Base-by-base conservation (phyloP, 257 asterid genomes). In the Solanum infundibuliforme region DNA sequence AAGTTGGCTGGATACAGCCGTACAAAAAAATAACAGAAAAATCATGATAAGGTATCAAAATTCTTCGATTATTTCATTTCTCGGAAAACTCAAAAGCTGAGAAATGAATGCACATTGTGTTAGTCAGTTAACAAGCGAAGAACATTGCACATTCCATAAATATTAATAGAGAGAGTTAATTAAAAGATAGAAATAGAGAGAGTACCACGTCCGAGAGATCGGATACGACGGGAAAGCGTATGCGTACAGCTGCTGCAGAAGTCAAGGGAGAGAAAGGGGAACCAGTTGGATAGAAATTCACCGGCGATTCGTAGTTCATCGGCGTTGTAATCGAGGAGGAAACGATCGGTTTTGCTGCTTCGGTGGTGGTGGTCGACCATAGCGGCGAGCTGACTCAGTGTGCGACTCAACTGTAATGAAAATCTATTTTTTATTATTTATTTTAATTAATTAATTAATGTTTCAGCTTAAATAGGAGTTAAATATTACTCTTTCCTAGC, bases 191-290 rank as follows among this genome's bases (percentile, higher is more conserved):
- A 83, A 60, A 32, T 14, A 39, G 39, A 39, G 39, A 89, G 84
- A 55, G 31, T n/a, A 91, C 94, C 91, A 65, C 83, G 83, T 77
- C 88, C 88, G 85, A 97, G 93, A 1, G 94, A 95, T 91, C 94
- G 95, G 91, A 92, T 86, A 34, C 92, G 91, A 87, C 75, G 88
- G 58, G 91, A 89, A 41, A 92, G 91, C 27, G 65, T 90, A 8
- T 8, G 46, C 1, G 85, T 83, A 73, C 99, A 95, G 16, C 93
- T 88, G 31, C 79, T 84, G 93, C 99, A 97, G 88, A 97, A 98
- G 73, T 95, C 98, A 58, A 89, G 92, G 87, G 98, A 90, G 73
- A 97, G 94, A 79, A 93, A 95, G 8, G 99, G 98, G 38, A 93
- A 73, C 99, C 99, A 97, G 91, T 90, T 95, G 4, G 39, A 7